Percentiles rank a stretch among this genome's conserved stretches.
Evolutionary conservation across 2,329 filamentous ascomycete genomes (phyloP).

Genomic region (Anthostomella pinea): DNA sequence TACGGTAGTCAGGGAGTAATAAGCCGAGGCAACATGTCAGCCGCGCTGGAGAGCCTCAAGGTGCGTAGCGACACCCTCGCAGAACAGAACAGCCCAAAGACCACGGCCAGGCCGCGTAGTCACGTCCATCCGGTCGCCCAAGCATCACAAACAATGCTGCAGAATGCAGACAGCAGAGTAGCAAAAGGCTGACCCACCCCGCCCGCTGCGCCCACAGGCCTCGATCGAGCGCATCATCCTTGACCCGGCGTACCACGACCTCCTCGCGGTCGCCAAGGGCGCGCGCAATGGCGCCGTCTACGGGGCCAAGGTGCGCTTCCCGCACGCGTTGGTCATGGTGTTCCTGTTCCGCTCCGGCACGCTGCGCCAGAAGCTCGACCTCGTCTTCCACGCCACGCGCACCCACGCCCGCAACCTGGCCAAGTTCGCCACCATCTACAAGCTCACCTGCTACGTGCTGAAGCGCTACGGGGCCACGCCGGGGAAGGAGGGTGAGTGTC

Average conservation of each 20-base stretch:
- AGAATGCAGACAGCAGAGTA: too few relatives aligned
- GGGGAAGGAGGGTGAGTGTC: slow-evolving; percentile 53
- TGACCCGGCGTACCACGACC: slow-evolving; percentile 80
- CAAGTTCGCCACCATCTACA: slow-evolving; percentile 89
- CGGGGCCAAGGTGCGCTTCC: slow-evolving; percentile 95
- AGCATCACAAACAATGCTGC: background rate
- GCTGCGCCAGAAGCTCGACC: slow-evolving; percentile 72
- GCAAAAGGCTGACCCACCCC: slow-evolving; percentile 1
- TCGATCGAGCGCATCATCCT: slow-evolving; percentile 73
- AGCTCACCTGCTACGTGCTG: slow-evolving; percentile 73
- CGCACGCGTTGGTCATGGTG: slow-evolving; percentile 97
- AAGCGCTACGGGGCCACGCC: slow-evolving; percentile 57
- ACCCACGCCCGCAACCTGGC: slow-evolving; percentile 91
- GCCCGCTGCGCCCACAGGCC: slow-evolving; percentile 44
- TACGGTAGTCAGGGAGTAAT: too few relatives aligned
- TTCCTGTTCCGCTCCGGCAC: slow-evolving; percentile 92
- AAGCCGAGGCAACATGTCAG: slow-evolving; percentile 30
- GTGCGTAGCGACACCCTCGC: slow-evolving; percentile 17
- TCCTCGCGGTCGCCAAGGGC: slow-evolving; percentile 83
- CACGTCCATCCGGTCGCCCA: too few relatives aligned
- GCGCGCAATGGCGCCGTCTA: slow-evolving; percentile 97
- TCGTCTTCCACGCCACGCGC: slow-evolving; percentile 81
- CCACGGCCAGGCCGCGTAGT: too few relatives aligned
- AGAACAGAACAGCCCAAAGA: too few relatives aligned
- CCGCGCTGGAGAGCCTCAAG: slow-evolving; percentile 22